Evolutionary conservation across 2,329 filamentous ascomycete species (phyloP).

Genomic region (Neopestalotiopsis clavispora): DNA sequence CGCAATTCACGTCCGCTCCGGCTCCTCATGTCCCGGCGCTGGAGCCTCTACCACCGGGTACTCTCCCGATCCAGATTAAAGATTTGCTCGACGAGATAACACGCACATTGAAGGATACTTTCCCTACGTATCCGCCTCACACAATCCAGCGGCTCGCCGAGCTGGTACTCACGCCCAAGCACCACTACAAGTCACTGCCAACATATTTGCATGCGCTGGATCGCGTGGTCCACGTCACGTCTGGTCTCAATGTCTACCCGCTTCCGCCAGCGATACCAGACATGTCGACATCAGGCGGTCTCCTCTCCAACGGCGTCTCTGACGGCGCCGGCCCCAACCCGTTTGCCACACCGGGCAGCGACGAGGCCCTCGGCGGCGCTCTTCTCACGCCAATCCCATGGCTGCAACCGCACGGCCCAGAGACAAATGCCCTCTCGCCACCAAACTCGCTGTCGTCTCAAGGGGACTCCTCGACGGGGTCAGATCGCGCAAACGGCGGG

Average conservation of each 20-base stretch:
- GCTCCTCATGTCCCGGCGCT: slow-evolving; percentile 41
- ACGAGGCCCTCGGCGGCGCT: slow-evolving; percentile 89
- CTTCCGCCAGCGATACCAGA: slow-evolving; percentile 71
- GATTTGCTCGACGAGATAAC: slow-evolving; percentile 66
- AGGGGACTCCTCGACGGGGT: slow-evolving; percentile 17
- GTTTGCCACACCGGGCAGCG: slow-evolving; percentile 68
- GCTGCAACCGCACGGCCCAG: slow-evolving; percentile 53
- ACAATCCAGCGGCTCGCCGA: slow-evolving; percentile 92
- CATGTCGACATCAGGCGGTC: slow-evolving; percentile 53
- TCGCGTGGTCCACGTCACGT: slow-evolving; percentile 88
- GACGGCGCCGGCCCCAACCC: slow-evolving; percentile 45
- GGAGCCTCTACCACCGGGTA: slow-evolving; percentile 40
- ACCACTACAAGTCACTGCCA: slow-evolving; percentile 81
- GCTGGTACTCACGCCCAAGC: slow-evolving; percentile 75
- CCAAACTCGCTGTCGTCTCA: slow-evolving; percentile 14
- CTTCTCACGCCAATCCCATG: slow-evolving; percentile 93
- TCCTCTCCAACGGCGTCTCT: slow-evolving; percentile 66
- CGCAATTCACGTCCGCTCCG: slow-evolving; percentile 27
- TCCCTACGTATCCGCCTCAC: slow-evolving; percentile 80
- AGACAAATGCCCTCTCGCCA: slow-evolving; percentile 29
- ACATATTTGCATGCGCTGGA: slow-evolving; percentile 91
- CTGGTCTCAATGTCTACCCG: slow-evolving; percentile 79
- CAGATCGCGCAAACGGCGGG: slow-evolving; percentile 34
- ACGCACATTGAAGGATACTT: slow-evolving; percentile 66
- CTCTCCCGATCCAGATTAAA: slow-evolving; percentile 67